Base-by-base conservation (phyloP, 495 filamentous ascomycete species). In the Penicillium silybi region DNA sequence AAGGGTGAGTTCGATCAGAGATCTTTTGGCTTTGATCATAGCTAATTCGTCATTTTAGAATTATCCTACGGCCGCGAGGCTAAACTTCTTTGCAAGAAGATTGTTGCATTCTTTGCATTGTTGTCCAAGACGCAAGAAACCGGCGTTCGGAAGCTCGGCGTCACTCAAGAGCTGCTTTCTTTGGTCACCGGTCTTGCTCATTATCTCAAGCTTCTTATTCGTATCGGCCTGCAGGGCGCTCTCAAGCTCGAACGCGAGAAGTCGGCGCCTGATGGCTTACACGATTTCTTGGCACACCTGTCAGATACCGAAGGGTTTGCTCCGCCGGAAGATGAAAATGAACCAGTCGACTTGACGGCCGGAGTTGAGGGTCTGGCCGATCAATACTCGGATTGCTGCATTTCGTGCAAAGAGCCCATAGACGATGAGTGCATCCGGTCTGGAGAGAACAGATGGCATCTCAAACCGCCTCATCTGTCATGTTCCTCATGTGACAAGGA, bases 11-110 rank as follows among this genome's bases (percentile, higher is more conserved):
- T 40, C 46, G 10, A 32, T 10, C 9, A 32, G 29, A 32, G 1
- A 4, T 32, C 8, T 10, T 32, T 11, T 8, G 1, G 11, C 10
- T 32, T 32, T 1, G 29, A 32, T 8, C 29, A 32, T 15, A 1
- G 26, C 50, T 70, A 49, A 63, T 52, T 4, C 38, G 26, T 38
- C 26, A 25, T 25, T 51, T 37, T 62, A 92, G 92, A 88, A 51
- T 76, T 97, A 37, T 86, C 90, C 22, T 97, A 97, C 65, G 87
- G 88, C 17, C 85, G 95, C 50, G 95, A 99, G 73, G 87, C 95
- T 18, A 99, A 97, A 70, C 78, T 99, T 26, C 84, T 99, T 11
- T 99, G 95, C 77, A 99, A 99, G 69, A 99, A 99, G 70, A 95
- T 99, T 46, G 93, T 99, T 22, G 88, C 93, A 16, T 99, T 99